Conservation (phyloP, 805 yeast species). For the Wickerhamiella vanderwaltii region DNA sequence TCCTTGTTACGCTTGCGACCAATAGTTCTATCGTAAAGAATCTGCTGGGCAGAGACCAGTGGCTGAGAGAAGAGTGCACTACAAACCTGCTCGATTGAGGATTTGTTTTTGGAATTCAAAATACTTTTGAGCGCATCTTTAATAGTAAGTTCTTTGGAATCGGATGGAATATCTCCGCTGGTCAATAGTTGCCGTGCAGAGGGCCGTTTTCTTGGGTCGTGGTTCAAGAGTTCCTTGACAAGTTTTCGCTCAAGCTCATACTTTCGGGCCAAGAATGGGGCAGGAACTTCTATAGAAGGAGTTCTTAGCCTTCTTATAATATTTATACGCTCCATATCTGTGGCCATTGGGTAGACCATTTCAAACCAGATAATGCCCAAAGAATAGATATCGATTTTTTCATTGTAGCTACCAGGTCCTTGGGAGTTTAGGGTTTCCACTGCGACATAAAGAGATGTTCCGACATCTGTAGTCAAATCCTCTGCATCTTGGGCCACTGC, state of each 20-base stretch:
- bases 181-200: conserved; percentile 62
- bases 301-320: conserved; percentile 55
- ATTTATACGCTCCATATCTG: conserved; percentile 86
- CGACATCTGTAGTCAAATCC: conserved; percentile 83
- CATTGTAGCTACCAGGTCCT: conserved; percentile 62
- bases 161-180: conserved; percentile 77
- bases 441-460: conserved; percentile 89
- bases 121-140: conserved; percentile 76
- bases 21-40: conserved; percentile 49
- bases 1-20: neutral
- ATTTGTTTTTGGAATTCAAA: conserved; percentile 77
- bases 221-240: conserved; percentile 55
- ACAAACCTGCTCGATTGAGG: conserved; percentile 87
- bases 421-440: conserved; percentile 44
- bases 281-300: conserved; percentile 54
- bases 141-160: conserved; percentile 79
- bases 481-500: conserved; percentile 32
- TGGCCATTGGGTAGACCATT: conserved; percentile 74
- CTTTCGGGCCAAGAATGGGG: conserved; percentile 44
- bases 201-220: conserved; percentile 68
- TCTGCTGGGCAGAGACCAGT: conserved; percentile 70
- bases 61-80: conserved; percentile 78
- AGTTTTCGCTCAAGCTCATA: conserved; percentile 52
- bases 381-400: conserved; percentile 91
- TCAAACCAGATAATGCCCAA: conserved; percentile 91